These are phyloP conservation scores for Dioscorea cayenensis DNA, from an alignment of 116 monocot genomes.

Conservation along the genomic window DNA sequence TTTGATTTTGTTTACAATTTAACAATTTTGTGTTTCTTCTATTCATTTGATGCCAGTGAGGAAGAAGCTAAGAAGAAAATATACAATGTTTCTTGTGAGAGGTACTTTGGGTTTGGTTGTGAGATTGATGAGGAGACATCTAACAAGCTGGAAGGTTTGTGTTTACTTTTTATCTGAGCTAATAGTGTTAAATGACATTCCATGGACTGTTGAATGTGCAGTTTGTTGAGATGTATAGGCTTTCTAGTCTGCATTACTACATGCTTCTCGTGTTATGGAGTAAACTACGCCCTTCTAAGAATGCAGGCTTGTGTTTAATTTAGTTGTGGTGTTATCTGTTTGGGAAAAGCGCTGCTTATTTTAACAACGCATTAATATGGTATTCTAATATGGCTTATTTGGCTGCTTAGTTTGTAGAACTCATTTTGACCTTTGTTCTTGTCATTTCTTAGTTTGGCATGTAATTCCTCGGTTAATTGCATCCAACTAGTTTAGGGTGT, in stretches of 20 bases:
- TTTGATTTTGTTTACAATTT: neutral
- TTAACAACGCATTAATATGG: neutral
- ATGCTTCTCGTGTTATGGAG: no score
- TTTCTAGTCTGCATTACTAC: neutral
- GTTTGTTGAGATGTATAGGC: neutral
- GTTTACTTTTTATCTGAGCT: neutral
- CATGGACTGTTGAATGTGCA: neutral
- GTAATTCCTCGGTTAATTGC: neutral
- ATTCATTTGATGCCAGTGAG: slow-evolving; percentile 14
- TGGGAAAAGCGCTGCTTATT: no score
- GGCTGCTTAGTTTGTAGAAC: neutral
- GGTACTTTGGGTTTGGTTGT: slow-evolving; percentile 65
- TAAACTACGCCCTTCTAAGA: no score
- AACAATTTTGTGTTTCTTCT: neutral
- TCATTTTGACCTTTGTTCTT: neutral
- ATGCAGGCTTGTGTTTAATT: no score
- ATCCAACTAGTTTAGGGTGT: neutral
- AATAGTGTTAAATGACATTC: neutral
- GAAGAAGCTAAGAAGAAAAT: slow-evolving; percentile 68
- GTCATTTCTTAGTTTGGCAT: neutral
- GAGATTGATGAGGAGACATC: slow-evolving; percentile 66
- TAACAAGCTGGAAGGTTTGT: slow-evolving; percentile 59
- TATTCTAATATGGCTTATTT: neutral
- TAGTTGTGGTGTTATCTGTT: no score
- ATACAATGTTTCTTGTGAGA: slow-evolving; percentile 58